Conservation (phyloP, 1,284 basidiomycete species). For the Pseudozyma sp. region DNA sequence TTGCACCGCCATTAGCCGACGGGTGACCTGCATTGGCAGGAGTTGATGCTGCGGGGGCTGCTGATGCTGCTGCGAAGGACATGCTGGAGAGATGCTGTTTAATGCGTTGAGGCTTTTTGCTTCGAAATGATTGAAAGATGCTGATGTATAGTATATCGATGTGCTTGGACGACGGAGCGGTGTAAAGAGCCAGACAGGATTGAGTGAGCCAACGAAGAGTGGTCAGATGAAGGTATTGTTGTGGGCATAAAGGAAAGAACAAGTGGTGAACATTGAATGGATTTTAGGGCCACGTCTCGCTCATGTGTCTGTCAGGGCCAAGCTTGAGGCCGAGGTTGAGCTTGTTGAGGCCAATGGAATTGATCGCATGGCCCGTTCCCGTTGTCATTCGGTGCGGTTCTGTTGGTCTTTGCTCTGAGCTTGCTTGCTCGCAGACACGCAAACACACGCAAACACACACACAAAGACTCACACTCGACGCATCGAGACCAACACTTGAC, state of each 20-base stretch:
- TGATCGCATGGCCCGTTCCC: constrained; percentile 20
- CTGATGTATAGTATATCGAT: too few relatives aligned
- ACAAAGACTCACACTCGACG: not conserved
- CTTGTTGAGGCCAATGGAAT: too few relatives aligned
- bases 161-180: too few relatives aligned
- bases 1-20: constrained; percentile 4
- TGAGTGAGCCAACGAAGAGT: too few relatives aligned
- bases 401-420: not conserved
- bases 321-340: too few relatives aligned
- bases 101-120: not conserved
- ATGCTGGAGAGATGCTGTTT: constrained; percentile 15
- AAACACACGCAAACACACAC: not conserved
- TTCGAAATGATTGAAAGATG: not conserved
- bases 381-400: too few relatives aligned
- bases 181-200: too few relatives aligned
- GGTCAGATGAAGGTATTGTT: too few relatives aligned
- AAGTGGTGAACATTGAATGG: too few relatives aligned
- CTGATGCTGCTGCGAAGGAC: constrained; percentile 51
- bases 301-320: too few relatives aligned
- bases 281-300: too few relatives aligned
- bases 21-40: constrained; percentile 14
- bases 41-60: constrained; percentile 48
- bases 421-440: not conserved
- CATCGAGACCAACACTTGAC: constrained; percentile 21
- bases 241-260: too few relatives aligned